Base-by-base conservation (phyloP, 148 eudicot species). In the Rhododendron henanense region DNA sequence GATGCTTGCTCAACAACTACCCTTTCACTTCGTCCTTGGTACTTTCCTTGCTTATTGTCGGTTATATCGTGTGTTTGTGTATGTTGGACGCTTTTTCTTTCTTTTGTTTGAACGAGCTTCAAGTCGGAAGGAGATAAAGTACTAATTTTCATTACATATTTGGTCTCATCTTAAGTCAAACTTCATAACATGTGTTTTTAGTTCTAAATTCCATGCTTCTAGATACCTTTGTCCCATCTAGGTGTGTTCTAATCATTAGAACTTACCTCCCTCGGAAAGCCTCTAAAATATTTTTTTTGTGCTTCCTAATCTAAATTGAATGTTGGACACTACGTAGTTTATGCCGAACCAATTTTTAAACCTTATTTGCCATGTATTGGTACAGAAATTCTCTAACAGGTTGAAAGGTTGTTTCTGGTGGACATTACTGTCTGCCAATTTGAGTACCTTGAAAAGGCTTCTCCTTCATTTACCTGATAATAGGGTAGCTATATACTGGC, bases 21-120 rank as follows among this genome's bases (percentile, higher is more conserved):
- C 99, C 79, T 90, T 92, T 75, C 99, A 97, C 90, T 97, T 97
- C 90, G 99, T 95, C 55, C 96, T 97, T 61, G 99, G 99, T 97
- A 94, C n/a, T 87, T 83, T 76, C 51, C 77, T 80, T 48, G 18
- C 39, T 51, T 13, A 25, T 63, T 7, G 6, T 55, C 28, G 19
- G 23, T 39, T 6, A 19, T 79, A 25, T 79, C 4, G 15, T 15
- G 69, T 33, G 10, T 25, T n/a, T 48, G 5, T 31, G 71, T 31
- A 31, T 6, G 25, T 41, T 1, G 23, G 25, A 0, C 8, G 0
- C 25, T n/a, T 15, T 33, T 21, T 57, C 61, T 71, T 44, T 45
- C 61, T 81, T 25, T 25, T 83, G 65, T 41, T 41, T 41, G 45
- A 59, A 67, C 55, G 1, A 67, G 39, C 50, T 65, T 14, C 67